Percentiles rank a stretch among this genome's conserved stretches.
Evolutionary conservation across 1,139 yeast genomes (phyloP).

Genomic region (Hemisphaericaspora lyxosophila): DNA sequence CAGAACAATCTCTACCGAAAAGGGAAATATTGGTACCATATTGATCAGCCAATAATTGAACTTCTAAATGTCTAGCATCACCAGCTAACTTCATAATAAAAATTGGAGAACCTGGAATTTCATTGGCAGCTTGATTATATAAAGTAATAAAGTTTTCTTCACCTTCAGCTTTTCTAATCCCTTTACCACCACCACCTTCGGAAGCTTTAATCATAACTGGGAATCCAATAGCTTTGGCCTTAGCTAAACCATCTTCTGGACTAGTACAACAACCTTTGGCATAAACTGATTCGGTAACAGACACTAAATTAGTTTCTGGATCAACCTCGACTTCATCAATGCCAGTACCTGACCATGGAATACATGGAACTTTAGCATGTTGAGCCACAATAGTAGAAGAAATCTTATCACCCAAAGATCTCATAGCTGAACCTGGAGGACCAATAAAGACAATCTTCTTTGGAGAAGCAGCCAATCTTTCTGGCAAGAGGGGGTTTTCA

Average conservation of each 20-base stretch:
- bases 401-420: conserved; percentile 97
- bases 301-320: conserved; percentile 68
- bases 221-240: conserved; percentile 86
- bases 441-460: conserved; percentile 90
- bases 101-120: conserved; percentile 94
- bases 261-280: conserved; percentile 81
- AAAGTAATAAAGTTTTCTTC: conserved; percentile 69
- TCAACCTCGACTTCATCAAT: conserved; percentile 79
- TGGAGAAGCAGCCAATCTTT: conserved; percentile 85
- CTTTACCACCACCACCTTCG: conserved; percentile 99
- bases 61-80: conserved; percentile 93
- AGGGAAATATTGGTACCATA: conserved; percentile 92
- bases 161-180: conserved; percentile 86
- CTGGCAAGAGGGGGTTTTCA: conserved; percentile 94
- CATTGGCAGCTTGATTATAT: conserved; percentile 88
- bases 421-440: conserved; percentile 98
- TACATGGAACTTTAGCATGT: conserved; percentile 96
- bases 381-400: conserved; percentile 98
- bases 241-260: conserved; percentile 84
- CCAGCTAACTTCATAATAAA: conserved; percentile 95
- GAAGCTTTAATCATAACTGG: conserved; percentile 97
- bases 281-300: conserved; percentile 81
- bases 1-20: conserved; percentile 96
- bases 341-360: conserved; percentile 99
- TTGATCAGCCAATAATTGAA: conserved; percentile 91